These are phyloP conservation scores for Rhizopus delemar DNA, from an alignment of 371 early-diverging fungal genomes.

Conservation along the genomic window DNA sequence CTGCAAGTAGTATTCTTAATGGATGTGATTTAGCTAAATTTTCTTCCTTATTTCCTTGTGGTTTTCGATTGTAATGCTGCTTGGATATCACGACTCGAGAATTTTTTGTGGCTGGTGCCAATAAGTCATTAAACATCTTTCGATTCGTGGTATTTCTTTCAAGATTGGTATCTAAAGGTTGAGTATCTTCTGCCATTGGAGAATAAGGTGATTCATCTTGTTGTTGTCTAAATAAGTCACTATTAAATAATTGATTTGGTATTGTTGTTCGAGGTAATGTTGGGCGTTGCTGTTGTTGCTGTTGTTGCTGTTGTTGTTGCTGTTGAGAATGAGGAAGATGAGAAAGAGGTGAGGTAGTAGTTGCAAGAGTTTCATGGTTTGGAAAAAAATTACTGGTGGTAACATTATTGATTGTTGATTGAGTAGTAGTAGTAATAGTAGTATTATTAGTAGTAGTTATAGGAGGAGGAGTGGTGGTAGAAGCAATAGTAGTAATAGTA, in stretches of 20 bases:
- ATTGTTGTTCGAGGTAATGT: constrained; percentile 7
- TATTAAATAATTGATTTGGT: constrained; percentile 10
- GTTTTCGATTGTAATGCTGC: constrained; percentile 31
- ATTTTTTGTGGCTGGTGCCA: constrained; percentile 26
- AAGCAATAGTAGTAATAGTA: background rate
- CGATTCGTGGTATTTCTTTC: constrained; percentile 6
- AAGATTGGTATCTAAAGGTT: constrained; percentile 3
- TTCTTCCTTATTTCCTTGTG: constrained; percentile 37
- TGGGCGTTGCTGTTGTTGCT: constrained; percentile 16
- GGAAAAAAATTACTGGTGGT: constrained; percentile 18
- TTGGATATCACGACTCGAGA: constrained; percentile 28
- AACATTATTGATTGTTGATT: constrained; percentile 3
- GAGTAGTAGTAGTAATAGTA: background rate
- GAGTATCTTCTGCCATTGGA: constrained; percentile 26
- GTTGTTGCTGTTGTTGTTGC: constrained; percentile 13
- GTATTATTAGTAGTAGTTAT: constrained; percentile 3
- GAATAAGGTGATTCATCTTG: constrained; percentile 11
- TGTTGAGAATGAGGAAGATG: constrained; percentile 17
- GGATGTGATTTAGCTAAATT: constrained; percentile 42
- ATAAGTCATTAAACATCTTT: constrained; percentile 21
- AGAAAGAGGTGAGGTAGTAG: background rate
- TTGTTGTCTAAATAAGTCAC: background rate
- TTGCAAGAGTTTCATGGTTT: background rate
- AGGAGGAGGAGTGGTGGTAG: constrained; percentile 7
- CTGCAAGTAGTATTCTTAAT: constrained; percentile 47